A percentile compares a stretch with the other conserved stretches of the same genome.
These are phyloP conservation scores for Luvunga scandens DNA, from an alignment of 345 rosid genomes.

Conservation along the genomic window DNA sequence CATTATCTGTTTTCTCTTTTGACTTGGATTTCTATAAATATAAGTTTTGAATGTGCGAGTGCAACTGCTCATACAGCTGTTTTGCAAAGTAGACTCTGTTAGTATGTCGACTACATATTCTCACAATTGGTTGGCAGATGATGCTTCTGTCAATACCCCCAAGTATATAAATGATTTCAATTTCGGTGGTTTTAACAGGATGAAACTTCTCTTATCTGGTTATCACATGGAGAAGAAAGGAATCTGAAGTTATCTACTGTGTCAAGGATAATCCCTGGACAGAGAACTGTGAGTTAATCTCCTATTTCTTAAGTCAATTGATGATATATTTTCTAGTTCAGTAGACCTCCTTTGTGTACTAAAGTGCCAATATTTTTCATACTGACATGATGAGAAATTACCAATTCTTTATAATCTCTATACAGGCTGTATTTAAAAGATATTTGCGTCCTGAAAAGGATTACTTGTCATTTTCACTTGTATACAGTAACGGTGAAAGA, in stretches of 20 bases:
- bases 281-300: slow-evolving; percentile 78
- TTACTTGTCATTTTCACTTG: slow-evolving; percentile 87
- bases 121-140: not conserved
- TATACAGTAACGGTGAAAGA: slow-evolving; percentile 86
- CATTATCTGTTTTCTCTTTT: not conserved
- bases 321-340: slow-evolving; percentile 4
- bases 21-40: not conserved
- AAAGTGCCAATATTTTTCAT: not conserved
- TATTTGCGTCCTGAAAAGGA: slow-evolving; percentile 92
- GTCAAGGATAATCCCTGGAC: slow-evolving; percentile 76
- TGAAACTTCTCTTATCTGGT: slow-evolving; percentile 79
- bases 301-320: slow-evolving; percentile 6
- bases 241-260: slow-evolving; percentile 62
- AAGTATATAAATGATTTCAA: slow-evolving; percentile 37
- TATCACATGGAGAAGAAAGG: slow-evolving; percentile 76
- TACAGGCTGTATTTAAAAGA: slow-evolving; percentile 88
- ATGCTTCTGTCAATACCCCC: slow-evolving; percentile 11
- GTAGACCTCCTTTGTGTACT: slow-evolving; percentile 6
- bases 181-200: slow-evolving; percentile 67
- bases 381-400: not conserved
- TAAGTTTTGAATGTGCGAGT: not conserved
- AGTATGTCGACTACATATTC: not conserved
- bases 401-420: slow-evolving; percentile 3
- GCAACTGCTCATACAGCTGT: not conserved
- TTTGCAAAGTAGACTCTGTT: not conserved